Percentiles rank a stretch among this genome's conserved stretches.
These are phyloP conservation scores for Neocatenulostroma microsporum DNA, from an alignment of 2,329 filamentous ascomycete species.

Conservation along the genomic window DNA sequence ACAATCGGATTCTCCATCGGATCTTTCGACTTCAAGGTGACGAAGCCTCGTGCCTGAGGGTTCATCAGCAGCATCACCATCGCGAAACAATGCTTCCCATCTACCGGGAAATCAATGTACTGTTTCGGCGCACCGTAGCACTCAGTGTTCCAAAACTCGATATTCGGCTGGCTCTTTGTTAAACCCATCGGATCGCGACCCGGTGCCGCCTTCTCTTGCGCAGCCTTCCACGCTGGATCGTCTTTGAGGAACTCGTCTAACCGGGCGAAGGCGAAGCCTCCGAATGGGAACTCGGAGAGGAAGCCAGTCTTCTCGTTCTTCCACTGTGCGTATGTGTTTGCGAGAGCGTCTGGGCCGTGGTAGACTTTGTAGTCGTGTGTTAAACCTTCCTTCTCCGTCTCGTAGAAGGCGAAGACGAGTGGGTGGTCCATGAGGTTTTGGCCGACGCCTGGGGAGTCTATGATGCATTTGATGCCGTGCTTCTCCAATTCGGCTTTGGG, in stretches of 20 bases:
- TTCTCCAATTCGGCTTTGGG: slow-evolving; percentile 45
- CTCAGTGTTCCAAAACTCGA: slow-evolving; percentile 57
- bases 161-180: slow-evolving; percentile 48
- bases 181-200: slow-evolving; percentile 58
- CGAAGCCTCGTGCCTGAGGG: slow-evolving; percentile 49
- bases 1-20: slow-evolving; percentile 48
- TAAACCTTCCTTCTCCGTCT: slow-evolving; percentile 44
- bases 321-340: slow-evolving; percentile 48
- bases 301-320: slow-evolving; percentile 52
- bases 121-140: slow-evolving; percentile 55
- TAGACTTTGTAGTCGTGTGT: slow-evolving; percentile 53
- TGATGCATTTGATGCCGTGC: slow-evolving; percentile 47
- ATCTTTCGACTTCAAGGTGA: slow-evolving; percentile 44
- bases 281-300: slow-evolving; percentile 56
- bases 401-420: slow-evolving; percentile 52
- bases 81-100: slow-evolving; percentile 50
- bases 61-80: slow-evolving; percentile 53
- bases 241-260: slow-evolving; percentile 52
- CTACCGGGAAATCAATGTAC: slow-evolving; percentile 46
- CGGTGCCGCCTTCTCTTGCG: slow-evolving; percentile 30
- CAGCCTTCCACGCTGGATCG: slow-evolving; percentile 49
- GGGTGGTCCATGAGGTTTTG: slow-evolving; percentile 54
- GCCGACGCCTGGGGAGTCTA: slow-evolving; percentile 55
- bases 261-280: slow-evolving; percentile 54
- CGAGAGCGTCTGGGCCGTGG: slow-evolving; percentile 44